Evolutionary conservation across 2,329 filamentous ascomycete species (phyloP), one percentile per base, ranked within the genome.

Genomic region (Colletotrichum endophyticum): DNA sequence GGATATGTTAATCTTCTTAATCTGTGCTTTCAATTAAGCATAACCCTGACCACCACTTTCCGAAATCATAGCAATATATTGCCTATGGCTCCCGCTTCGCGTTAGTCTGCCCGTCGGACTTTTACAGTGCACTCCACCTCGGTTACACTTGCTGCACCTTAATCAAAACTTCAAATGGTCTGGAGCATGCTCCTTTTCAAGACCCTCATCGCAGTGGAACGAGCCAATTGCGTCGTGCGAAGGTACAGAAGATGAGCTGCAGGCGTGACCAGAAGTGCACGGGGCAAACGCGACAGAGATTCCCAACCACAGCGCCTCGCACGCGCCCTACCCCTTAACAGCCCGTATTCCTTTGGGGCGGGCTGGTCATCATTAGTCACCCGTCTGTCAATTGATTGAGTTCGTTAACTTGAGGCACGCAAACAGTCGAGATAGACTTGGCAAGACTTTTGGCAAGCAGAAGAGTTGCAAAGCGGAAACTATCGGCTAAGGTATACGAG

Each of bases 1-100:
- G n/a, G 32, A 28, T 63, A 53, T 53, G 44, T 22, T 22, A 13
- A 53, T 53, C n/a, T 53, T 53, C 59, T 34, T 28, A 66, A 36
- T 36, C 19, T 49, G 62, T 59, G 22, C 39, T 72, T 72, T 28
- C 27, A 63, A 56, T 53, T 70, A 73, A 73, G 72, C 72, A 73
- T 73, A 64, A 70, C 30, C 27, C 19, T 53, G n/a, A n/a, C 22
- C 30, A 25, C 32, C 12, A 30, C n/a, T 64, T 56, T 8, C 44
- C 71, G 39, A 73, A 36, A 36, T 56, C 44, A 22, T 13, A 53
- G n/a, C 44, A 53, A 53, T 7, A 22, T 56, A 70, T 27, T 56
- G 27, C 5, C 49, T 57, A 16, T 12, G 44, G 28, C 28, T 68
- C n/a, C 39, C 36, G 19, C 39, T 56, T 53, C 13, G 44, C 22